Evolutionary conservation across 2,329 filamentous ascomycete genomes (phyloP).

Genomic region (Mycosphaerella arachidis): DNA sequence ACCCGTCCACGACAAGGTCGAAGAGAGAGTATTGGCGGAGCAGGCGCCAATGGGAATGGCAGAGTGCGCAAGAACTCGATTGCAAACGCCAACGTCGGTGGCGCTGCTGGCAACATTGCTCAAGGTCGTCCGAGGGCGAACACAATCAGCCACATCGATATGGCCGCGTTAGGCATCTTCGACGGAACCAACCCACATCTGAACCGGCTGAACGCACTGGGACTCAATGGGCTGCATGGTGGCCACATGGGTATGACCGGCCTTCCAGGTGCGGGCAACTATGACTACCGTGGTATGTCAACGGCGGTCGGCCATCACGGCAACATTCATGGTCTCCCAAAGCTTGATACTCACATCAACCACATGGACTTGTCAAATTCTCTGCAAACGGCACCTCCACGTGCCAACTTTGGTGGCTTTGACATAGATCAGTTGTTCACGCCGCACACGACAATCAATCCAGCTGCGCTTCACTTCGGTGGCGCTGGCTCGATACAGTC

Average conservation of each 20-base stretch:
- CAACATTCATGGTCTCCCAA: slow-evolving; percentile 65
- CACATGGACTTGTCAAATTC: slow-evolving; percentile 57
- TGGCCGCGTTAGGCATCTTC: slow-evolving; percentile 58
- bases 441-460: slow-evolving; percentile 58
- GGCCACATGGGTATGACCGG: slow-evolving; percentile 53
- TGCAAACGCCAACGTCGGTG: slow-evolving; percentile 53
- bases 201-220: slow-evolving; percentile 28
- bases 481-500: slow-evolving; percentile 45
- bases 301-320: slow-evolving; percentile 62
- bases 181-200: slow-evolving; percentile 24
- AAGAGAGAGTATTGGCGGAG: slow-evolving; percentile 77
- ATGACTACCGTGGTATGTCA: slow-evolving; percentile 71
- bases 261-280: slow-evolving; percentile 51
- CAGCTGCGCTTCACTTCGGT: slow-evolving; percentile 73
- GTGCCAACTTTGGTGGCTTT: slow-evolving; percentile 64
- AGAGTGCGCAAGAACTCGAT: slow-evolving; percentile 91
- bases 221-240: slow-evolving; percentile 12
- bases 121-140: slow-evolving; percentile 83
- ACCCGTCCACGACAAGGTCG: slow-evolving; percentile 77
- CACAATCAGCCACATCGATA: slow-evolving; percentile 91
- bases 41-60: slow-evolving; percentile 61
- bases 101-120: slow-evolving; percentile 48
- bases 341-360: slow-evolving; percentile 74
- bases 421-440: slow-evolving; percentile 70
- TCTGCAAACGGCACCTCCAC: slow-evolving; percentile 72